Evolutionary conservation across 805 yeast genomes (phyloP), one percentile per base, ranked within the genome.

Genomic region (Debaryomyces castellii): DNA sequence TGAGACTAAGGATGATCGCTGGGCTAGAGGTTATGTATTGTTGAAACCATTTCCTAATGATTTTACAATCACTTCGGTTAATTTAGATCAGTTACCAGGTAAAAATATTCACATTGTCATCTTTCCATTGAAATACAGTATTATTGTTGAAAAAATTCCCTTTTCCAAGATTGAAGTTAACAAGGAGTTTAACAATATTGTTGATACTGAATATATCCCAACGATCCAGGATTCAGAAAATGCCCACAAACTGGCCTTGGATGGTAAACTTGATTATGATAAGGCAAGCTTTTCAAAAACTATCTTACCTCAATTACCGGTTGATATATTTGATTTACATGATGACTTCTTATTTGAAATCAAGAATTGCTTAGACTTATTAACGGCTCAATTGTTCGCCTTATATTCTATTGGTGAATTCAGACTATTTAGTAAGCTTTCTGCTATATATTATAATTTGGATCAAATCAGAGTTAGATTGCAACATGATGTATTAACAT

Each of bases 21-120:
- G 96, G 96, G 89, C 83, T 20, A 74, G 96, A 54, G 96, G 90
- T 10, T 89, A 89, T 62, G 73, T 80, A 3, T 67, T 85, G 28
- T 69, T 84, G 32, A 77, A 82, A 47, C 91, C 95, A 5, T 67
- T 82, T 44, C 92, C 92, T 1, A 74, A 80, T 25, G 89, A 84
- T 58, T 85, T 81, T 62, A 71, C 77, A 36, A 77, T 83, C 30
- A 80, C 86, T 11, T 74, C 82, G 1, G 77, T 81, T 22, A 78
- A 80, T 51, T 69, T 81, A 51, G 87, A 84, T 43, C 80, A 78
- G 44, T 67, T 86, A 43, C 89, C 90, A 0, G 83, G 79, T 35
- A 67, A 72, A 44, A 76, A 74, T 40, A 64, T 78, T 34, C 67
- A 70, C 14, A 71, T 83, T n/a, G 82, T 74, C 2, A 73, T 87